Conservation (phyloP, 495 filamentous ascomycete genomes). For the Hapsidospora chrysogenum region DNA sequence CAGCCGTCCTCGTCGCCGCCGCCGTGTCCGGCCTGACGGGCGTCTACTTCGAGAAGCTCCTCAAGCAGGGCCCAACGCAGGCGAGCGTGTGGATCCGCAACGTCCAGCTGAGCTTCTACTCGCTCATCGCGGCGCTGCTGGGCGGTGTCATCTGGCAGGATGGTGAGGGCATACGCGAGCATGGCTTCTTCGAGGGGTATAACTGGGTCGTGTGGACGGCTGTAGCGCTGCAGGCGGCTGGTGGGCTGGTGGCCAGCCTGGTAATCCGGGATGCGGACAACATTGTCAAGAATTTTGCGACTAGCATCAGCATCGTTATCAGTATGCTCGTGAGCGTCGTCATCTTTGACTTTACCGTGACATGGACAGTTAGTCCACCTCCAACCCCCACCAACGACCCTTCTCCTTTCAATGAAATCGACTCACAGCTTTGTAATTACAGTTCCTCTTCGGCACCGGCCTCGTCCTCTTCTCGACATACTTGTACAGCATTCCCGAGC, state of each 20-base stretch:
- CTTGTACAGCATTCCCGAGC: constrained; percentile 52
- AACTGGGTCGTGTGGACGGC: constrained; percentile 81
- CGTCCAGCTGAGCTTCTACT: constrained; percentile 84
- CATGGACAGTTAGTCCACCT: constrained; percentile 39
- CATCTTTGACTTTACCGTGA: constrained; percentile 68
- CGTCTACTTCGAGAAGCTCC: constrained; percentile 87
- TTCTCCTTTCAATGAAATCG: not conserved
- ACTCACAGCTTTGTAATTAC: not conserved
- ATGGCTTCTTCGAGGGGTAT: constrained; percentile 88
- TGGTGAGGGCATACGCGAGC: constrained; percentile 61
- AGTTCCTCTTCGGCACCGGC: constrained; percentile 71
- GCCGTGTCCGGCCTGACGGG: constrained; percentile 68
- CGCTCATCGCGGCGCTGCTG: constrained; percentile 70
- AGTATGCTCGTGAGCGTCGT: constrained; percentile 70
- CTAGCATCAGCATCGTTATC: constrained; percentile 73
- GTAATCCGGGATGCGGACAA: constrained; percentile 79
- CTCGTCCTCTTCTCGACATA: constrained; percentile 69
- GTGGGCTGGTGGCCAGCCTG: constrained; percentile 68
- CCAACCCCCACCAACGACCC: too few species aligned
- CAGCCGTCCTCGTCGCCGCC: constrained; percentile 60
- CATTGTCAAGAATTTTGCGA: constrained; percentile 82
- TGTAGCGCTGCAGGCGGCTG: constrained; percentile 63
- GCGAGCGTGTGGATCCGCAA: constrained; percentile 84
- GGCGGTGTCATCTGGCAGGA: constrained; percentile 77
- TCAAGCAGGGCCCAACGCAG: constrained; percentile 58